Conservation (phyloP, 495 filamentous ascomycete species). For the Lindgomyces ingoldianus region DNA sequence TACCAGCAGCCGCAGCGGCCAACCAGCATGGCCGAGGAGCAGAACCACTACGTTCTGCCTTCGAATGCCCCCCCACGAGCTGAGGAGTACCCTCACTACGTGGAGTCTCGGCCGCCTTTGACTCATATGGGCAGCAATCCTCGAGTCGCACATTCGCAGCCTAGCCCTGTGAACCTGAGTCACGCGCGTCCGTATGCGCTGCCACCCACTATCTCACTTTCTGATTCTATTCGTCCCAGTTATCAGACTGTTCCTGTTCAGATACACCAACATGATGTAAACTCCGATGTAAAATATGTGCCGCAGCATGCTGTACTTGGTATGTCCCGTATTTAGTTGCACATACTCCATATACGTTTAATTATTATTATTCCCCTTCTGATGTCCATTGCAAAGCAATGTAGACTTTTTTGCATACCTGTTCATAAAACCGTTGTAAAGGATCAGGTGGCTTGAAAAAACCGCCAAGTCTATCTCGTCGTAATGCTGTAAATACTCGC, state of each 20-base stretch:
- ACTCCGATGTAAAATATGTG: constrained; percentile 37
- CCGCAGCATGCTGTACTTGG: constrained; percentile 36
- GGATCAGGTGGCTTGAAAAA: background rate
- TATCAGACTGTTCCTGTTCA: constrained; percentile 25
- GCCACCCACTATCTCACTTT: constrained; percentile 1
- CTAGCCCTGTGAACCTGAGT: constrained; percentile 12
- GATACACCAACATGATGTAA: constrained; percentile 36
- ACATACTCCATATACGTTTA: constrained; percentile 13
- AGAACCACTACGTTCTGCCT: constrained; percentile 9
- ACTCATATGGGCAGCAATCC: constrained; percentile 20
- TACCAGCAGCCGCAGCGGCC: constrained; percentile 23
- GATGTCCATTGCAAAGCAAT: constrained; percentile 34
- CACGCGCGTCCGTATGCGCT: constrained; percentile 20
- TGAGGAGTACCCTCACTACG: constrained; percentile 29
- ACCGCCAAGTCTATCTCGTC: background rate
- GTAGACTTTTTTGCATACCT: constrained; percentile 27
- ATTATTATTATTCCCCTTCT: constrained; percentile 19
- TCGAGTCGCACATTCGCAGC: constrained; percentile 8
- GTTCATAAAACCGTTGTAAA: constrained; percentile 6
- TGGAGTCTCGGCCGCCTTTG: constrained; percentile 19
- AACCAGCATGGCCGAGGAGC: background rate
- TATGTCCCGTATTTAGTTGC: constrained; percentile 39
- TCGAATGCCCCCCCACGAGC: constrained; percentile 12
- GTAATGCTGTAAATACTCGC: constrained; percentile 9
- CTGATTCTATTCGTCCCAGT: constrained; percentile 10